A percentile compares a stretch with the other conserved stretches of the same genome.
Conservation (phyloP, 805 yeast species). For the Barnettozyma wickerhamii region DNA sequence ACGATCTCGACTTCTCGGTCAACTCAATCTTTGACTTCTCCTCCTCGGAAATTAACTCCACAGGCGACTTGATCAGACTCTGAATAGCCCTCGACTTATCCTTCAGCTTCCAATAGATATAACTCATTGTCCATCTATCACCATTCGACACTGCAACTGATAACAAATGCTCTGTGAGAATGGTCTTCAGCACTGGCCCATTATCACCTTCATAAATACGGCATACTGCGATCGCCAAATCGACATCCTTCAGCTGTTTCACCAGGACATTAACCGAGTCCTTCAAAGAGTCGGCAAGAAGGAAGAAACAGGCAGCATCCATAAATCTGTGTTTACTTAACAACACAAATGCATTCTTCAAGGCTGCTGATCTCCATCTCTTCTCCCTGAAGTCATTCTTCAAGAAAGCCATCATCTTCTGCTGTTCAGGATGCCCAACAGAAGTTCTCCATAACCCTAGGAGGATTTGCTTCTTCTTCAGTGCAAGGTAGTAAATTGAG, state of each 20-base stretch:
- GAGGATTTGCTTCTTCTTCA: conserved; percentile 71
- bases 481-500: conserved; percentile 71
- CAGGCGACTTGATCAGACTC: conserved; percentile 58
- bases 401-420: conserved; percentile 74
- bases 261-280: conserved; percentile 77
- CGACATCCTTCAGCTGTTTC: conserved; percentile 60
- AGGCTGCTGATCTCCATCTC: conserved; percentile 86
- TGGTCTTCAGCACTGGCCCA: conserved; percentile 45
- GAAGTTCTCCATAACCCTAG: conserved; percentile 81
- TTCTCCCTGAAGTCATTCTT: conserved; percentile 68
- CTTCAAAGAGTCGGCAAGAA: conserved; percentile 67
- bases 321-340: conserved; percentile 81
- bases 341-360: conserved; percentile 87
- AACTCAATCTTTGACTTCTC: conserved; percentile 21
- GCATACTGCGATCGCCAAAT: conserved; percentile 77
- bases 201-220: conserved; percentile 66
- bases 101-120: conserved; percentile 67
- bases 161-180: conserved; percentile 48
- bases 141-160: conserved; percentile 57
- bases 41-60: conserved; percentile 31
- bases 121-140: conserved; percentile 78
- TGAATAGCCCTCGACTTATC: conserved; percentile 51
- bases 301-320: conserved; percentile 87
- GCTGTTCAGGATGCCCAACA: conserved; percentile 72
- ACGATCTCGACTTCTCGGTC: conserved; percentile 33